phyloP scores from a whole-genome alignment of 208 protist species.

The Leishmania arabica region DNA sequence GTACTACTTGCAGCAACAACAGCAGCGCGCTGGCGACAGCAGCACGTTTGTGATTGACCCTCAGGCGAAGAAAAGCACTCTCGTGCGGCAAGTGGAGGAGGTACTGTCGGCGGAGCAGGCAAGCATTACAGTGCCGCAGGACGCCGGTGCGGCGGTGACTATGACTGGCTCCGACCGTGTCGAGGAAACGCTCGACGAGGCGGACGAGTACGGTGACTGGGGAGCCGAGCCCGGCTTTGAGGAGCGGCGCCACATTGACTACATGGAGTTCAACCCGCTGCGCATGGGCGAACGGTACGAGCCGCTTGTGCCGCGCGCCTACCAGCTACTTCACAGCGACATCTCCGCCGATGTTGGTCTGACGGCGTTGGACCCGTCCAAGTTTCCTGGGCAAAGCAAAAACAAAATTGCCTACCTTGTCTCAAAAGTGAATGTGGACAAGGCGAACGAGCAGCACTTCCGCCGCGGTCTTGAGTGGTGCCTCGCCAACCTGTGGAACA shows the following conservation, averaged over 20 bases:
- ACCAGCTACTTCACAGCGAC: constrained; percentile 87
- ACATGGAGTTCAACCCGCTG: constrained; percentile 73
- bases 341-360: constrained; percentile 70
- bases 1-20: constrained; percentile 72
- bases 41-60: constrained; percentile 22
- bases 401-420: constrained; percentile 47
- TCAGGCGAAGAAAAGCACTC: constrained; percentile 76
- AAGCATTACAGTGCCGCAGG: constrained; percentile 35
- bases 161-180: constrained; percentile 75
- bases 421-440: constrained; percentile 50
- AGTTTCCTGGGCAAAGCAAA: constrained; percentile 72
- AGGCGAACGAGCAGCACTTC: constrained; percentile 82
- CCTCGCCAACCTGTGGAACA: constrained; percentile 89
- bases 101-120: constrained; percentile 79
- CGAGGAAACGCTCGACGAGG: constrained; percentile 85
- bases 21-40: constrained; percentile 20
- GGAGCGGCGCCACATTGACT: constrained; percentile 67
- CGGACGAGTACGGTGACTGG: constrained; percentile 94
- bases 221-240: constrained; percentile 88
- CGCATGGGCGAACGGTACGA: constrained; percentile 75
- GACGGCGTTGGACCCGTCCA: constrained; percentile 43
- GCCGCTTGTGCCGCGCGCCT: constrained; percentile 63
- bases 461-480: constrained; percentile 81
- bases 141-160: constrained; percentile 30
- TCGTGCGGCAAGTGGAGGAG: constrained; percentile 90